These are phyloP conservation scores for Phytophthora pinifolia DNA, from an alignment of 352 stramenopile species.

Conservation along the genomic window DNA sequence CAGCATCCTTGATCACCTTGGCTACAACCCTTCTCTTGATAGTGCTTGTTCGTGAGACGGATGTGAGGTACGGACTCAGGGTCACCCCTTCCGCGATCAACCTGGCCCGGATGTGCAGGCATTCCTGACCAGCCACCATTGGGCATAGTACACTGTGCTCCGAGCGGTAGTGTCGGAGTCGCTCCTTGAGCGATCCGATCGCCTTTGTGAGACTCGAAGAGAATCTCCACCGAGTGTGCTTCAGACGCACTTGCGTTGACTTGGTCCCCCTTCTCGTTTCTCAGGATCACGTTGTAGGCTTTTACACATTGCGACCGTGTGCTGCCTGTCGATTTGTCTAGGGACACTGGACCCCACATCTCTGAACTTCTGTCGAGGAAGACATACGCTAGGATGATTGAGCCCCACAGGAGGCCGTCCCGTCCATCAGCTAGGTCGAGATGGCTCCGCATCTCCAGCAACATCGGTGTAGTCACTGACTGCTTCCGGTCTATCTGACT, in stretches of 20 bases:
- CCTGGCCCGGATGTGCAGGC: too few relatives aligned
- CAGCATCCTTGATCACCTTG: too few relatives aligned
- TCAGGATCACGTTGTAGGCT: not conserved
- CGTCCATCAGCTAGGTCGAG: not conserved
- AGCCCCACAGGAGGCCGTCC: slow-evolving; percentile 22
- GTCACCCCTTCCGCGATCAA: too few relatives aligned
- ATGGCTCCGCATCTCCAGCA: slow-evolving; percentile 13
- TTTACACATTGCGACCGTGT: slow-evolving; percentile 7
- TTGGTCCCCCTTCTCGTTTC: not conserved
- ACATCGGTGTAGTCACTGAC: slow-evolving; percentile 28
- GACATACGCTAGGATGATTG: slow-evolving; percentile 22
- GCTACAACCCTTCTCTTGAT: too few relatives aligned
- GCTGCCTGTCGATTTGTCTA: not conserved
- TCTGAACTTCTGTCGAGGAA: slow-evolving; percentile 32
- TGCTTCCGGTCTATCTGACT: slow-evolving; percentile 30
- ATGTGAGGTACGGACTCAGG: too few relatives aligned
- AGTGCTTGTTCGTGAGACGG: too few relatives aligned
- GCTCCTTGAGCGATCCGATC: slow-evolving; percentile 6
- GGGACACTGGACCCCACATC: slow-evolving; percentile 11
- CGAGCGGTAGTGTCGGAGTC: slow-evolving; percentile 19
- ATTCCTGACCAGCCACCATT: too few relatives aligned
- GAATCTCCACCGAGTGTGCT: slow-evolving; percentile 6
- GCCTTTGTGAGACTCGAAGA: slow-evolving; percentile 11
- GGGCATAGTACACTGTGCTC: slow-evolving; percentile 8
- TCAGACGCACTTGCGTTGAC: not conserved